phyloP scores from a whole-genome alignment of 768 basidiomycete genomes.

The Termitomyces bulborhizus region DNA sequence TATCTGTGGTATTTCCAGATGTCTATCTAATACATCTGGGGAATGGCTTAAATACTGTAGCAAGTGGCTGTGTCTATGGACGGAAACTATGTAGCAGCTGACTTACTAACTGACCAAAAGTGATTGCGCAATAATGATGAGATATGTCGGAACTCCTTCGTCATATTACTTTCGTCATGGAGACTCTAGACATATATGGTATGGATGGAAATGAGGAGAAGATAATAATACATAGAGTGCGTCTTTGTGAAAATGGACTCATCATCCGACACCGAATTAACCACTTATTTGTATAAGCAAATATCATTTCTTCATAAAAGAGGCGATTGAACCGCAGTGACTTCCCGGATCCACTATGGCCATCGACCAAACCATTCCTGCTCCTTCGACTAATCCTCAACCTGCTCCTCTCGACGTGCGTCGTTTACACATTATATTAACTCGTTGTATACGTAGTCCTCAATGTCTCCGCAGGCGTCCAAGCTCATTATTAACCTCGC shows the following conservation, averaged over 20 bases:
- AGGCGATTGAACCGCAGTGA: neutral
- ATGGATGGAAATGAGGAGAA: conserved; percentile 45
- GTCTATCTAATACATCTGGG: too few species aligned
- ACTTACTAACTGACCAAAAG: too few species aligned
- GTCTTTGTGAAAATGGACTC: conserved; percentile 11
- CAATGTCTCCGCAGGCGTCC: conserved; percentile 37
- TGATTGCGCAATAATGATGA: too few species aligned
- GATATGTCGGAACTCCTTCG: too few species aligned
- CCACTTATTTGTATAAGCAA: too few species aligned
- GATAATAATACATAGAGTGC: conserved; percentile 50
- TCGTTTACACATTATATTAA: neutral
- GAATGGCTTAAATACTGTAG: too few species aligned
- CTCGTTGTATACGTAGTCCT: neutral
- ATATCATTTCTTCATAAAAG: neutral
- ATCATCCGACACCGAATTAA: too few species aligned
- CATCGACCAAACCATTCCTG: conserved; percentile 7
- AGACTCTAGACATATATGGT: conserved; percentile 68
- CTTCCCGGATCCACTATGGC: conserved; percentile 13
- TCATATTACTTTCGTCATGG: too few species aligned
- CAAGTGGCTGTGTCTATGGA: too few species aligned
- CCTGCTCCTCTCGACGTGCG: conserved; percentile 16
- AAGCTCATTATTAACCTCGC: conserved; percentile 44
- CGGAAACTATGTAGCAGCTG: too few species aligned
- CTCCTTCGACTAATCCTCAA: conserved; percentile 3
- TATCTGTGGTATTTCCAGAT: too few species aligned